A percentile compares a stretch with the other conserved stretches of the same genome.
Evolutionary conservation across 176 grass and related monocot genomes (phyloP).

Genomic region (Puya raimondii): DNA sequence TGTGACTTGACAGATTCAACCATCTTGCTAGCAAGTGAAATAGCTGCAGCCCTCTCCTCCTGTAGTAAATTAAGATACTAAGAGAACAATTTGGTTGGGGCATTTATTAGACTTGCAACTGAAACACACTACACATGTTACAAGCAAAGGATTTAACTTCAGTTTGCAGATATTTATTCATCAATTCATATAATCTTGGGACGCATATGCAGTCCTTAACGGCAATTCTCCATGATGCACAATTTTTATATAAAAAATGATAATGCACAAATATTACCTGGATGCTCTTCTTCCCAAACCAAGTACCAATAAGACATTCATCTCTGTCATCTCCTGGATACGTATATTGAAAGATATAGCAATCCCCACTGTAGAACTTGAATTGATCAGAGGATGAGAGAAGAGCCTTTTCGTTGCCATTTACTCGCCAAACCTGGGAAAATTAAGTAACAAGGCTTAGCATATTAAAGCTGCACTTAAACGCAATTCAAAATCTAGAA

Average conservation of each 20-base stretch:
- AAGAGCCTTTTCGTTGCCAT: constrained; percentile 61
- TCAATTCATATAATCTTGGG: too few relatives aligned
- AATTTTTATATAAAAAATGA: background rate
- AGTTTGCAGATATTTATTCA: background rate
- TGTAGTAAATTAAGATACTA: constrained; percentile 37
- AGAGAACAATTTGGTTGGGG: too few relatives aligned
- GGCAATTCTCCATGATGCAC: constrained; percentile 8
- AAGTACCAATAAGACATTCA: constrained; percentile 86
- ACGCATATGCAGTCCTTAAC: background rate
- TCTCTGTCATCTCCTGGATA: constrained; percentile 81
- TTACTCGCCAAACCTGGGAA: constrained; percentile 78
- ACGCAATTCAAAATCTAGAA: background rate
- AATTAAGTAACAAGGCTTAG: constrained; percentile 19
- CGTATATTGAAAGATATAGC: constrained; percentile 93
- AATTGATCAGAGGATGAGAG: constrained; percentile 43
- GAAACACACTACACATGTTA: background rate
- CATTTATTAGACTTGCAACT: too few relatives aligned
- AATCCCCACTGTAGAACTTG: constrained; percentile 88
- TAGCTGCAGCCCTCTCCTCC: constrained; percentile 51
- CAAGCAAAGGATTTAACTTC: background rate
- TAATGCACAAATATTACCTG: constrained; percentile 46
- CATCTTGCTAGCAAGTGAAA: constrained; percentile 77
- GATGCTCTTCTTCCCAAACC: constrained; percentile 77
- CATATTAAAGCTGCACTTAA: constrained; percentile 4
- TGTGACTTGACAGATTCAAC: constrained; percentile 71